These are phyloP conservation scores for Alisma plantagoaquatica DNA, from an alignment of 106 monocot genomes.

Conservation along the genomic window DNA sequence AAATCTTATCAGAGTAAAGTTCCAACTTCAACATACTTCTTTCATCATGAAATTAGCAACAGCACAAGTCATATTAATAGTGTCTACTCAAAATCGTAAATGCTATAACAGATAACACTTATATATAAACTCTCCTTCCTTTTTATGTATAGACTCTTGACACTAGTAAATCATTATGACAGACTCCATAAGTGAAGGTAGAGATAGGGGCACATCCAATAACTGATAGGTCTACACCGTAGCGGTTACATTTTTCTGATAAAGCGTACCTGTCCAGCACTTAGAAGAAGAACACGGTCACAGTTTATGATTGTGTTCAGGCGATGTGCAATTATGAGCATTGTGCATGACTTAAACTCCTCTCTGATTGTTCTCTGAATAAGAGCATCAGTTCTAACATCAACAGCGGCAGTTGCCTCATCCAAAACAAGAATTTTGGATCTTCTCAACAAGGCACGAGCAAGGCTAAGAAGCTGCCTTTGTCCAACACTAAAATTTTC, in stretches of 20 bases:
- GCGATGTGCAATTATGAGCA: conserved; percentile 96
- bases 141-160: too few relatives aligned
- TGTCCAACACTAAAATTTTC: conserved; percentile 99
- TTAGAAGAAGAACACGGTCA: conserved; percentile 81
- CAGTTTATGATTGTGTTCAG: conserved; percentile 96
- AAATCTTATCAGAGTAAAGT: too few relatives aligned
- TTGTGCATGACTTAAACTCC: conserved; percentile 94
- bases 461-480: conserved; percentile 86
- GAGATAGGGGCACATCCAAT: too few relatives aligned
- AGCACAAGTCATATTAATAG: too few relatives aligned
- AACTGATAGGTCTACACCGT: too few relatives aligned
- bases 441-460: conserved; percentile 79
- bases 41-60: too few relatives aligned
- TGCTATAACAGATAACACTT: too few relatives aligned
- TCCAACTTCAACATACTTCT: too few relatives aligned
- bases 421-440: conserved; percentile 98
- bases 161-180: too few relatives aligned
- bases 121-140: too few relatives aligned
- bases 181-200: too few relatives aligned
- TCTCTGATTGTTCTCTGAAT: conserved; percentile 98
- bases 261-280: conserved; percentile 64
- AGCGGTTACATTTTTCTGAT: neutral
- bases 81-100: too few relatives aligned
- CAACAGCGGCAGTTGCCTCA: conserved; percentile 99
- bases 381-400: conserved; percentile 96